Evolutionary conservation across 768 basidiomycete genomes (phyloP).

Genomic region (Filobasidium wieringae): DNA sequence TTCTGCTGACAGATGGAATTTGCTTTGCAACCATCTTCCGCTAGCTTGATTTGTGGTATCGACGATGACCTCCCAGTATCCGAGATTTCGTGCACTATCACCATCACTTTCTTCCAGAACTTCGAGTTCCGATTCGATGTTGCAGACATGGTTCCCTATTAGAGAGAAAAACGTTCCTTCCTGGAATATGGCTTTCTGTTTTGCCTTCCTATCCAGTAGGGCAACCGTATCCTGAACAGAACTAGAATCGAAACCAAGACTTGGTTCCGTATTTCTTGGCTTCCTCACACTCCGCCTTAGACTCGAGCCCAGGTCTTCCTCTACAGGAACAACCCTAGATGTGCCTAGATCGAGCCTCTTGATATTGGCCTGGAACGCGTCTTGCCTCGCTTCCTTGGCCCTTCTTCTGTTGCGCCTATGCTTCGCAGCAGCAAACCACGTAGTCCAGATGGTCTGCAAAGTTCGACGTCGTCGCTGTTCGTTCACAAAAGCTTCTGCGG

Average conservation of each 20-base stretch:
- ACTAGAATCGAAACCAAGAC: background rate
- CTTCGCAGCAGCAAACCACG: background rate
- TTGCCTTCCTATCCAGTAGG: background rate
- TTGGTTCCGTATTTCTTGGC: background rate
- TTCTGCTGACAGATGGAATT: background rate
- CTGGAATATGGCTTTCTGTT: slow-evolving; percentile 9
- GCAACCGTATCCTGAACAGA: background rate
- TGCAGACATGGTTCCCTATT: slow-evolving; percentile 9
- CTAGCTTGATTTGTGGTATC: background rate
- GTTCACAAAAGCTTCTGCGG: background rate
- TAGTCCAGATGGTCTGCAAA: background rate
- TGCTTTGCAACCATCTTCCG: slow-evolving; percentile 1
- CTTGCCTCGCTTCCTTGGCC: background rate
- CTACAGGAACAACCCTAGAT: background rate
- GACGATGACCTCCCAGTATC: slow-evolving; percentile 2
- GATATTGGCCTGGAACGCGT: background rate
- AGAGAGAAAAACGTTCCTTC: slow-evolving; percentile 14
- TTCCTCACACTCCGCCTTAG: background rate
- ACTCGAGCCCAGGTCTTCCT: background rate
- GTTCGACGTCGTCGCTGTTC: background rate
- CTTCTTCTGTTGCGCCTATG: background rate
- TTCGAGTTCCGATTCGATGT: background rate
- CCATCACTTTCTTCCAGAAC: background rate
- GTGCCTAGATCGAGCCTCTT: background rate
- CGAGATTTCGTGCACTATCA: background rate